Conservation (phyloP, 2,329 filamentous ascomycete genomes). For the Pseudocercospora macadamiae region DNA sequence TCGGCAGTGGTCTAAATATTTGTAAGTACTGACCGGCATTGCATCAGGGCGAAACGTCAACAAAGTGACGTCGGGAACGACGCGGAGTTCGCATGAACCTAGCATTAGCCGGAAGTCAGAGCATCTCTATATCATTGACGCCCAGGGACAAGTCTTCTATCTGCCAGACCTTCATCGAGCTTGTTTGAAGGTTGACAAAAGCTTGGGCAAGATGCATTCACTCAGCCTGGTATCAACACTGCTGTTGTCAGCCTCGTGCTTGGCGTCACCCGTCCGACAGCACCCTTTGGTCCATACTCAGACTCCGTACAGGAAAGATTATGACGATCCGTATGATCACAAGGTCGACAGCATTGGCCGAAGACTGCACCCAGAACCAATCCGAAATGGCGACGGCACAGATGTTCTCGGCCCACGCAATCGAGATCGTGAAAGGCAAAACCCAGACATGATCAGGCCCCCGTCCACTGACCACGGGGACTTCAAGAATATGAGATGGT, state of each 20-base stretch:
- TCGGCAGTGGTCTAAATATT: not conserved
- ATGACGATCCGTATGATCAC: slow-evolving; percentile 64
- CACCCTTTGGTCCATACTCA: slow-evolving; percentile 38
- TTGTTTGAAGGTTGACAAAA: not conserved
- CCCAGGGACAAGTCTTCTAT: not conserved
- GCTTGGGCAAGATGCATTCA: slow-evolving; percentile 13
- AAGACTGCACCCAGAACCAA: slow-evolving; percentile 65
- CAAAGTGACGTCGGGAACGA: not conserved
- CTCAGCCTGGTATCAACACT: slow-evolving; percentile 3
- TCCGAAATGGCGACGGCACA: slow-evolving; percentile 54
- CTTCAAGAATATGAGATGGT: slow-evolving; percentile 72
- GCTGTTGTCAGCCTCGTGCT: slow-evolving; percentile 22
- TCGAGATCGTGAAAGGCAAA: slow-evolving; percentile 66
- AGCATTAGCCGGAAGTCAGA: not conserved
- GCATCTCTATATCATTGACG: slow-evolving; percentile 1
- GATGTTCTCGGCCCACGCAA: slow-evolving; percentile 73
- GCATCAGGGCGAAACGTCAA: not conserved
- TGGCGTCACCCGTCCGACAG: slow-evolving; percentile 40
- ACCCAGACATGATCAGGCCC: slow-evolving; percentile 71
- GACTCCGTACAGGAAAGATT: slow-evolving; percentile 61
- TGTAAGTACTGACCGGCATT: not conserved
- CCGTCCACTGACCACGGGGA: slow-evolving; percentile 73
- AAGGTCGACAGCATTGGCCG: slow-evolving; percentile 64
- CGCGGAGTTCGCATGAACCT: not conserved
- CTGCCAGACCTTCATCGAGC: not conserved